Base-by-base conservation (phyloP, 805 yeast genomes). In the Naumovozyma castellii region DNA sequence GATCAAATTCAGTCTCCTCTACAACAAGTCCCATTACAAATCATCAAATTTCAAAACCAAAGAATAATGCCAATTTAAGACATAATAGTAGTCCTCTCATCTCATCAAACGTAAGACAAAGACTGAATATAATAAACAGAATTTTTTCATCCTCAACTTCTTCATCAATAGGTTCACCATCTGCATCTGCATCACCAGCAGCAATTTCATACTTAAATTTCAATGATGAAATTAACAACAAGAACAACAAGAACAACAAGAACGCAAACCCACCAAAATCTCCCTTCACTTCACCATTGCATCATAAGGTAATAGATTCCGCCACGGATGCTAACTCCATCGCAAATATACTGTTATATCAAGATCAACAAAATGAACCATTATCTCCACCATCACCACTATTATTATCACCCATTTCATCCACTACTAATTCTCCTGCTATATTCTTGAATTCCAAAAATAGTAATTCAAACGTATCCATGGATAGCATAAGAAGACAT, bases 81-180 rank as follows among this genome's bases (percentile, higher is more conserved):
- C 27, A 22, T 10, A 49, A 39, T 20, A 43, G 41, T 25, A 33
- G 43, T 17, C 10, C 38, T 37, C 18, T 19, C 19, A 36, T 20
- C 28, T 20, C 27, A 15, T 18, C 3, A 27, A 25, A 10, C 32
- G 19, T 29, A 28, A 15, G 8, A 27, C 27, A 16, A 31, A 33
- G 8, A 16, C 27, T 28, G 13, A 20, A 17, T 38, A 35, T 8
- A 17, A 15, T 15, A 35, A 32, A 32, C 19, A 9, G 18, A 39
- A 46, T 12, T 29, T 34, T 12, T 41, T 43, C 25, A 43, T 38
- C 33, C 41, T 32, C 35, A 34, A 38, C 32, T 18, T 36, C 29
- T 25, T n/a, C n/a, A n/a, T 27, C 20, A 35, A 25, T 35, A 33
- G 16, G 19, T 32, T 19, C 39, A 41, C 19, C 15, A 19, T 28